phyloP scores from a whole-genome alignment of 176 grass and related monocot species.

The Hsuehochloa calcarea region DNA sequence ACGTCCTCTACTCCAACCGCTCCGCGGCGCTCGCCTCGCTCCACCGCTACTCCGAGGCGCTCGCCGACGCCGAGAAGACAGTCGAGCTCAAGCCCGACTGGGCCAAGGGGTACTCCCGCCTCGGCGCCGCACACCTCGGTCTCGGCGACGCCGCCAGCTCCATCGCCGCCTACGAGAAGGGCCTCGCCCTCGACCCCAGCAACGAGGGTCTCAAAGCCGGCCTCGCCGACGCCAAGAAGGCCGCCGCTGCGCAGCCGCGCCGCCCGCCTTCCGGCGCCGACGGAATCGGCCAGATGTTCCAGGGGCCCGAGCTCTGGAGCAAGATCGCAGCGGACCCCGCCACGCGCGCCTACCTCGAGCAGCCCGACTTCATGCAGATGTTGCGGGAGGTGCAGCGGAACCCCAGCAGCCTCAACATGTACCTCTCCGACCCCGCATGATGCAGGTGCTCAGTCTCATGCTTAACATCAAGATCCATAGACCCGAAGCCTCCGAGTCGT shows the following conservation, averaged over 20 bases:
- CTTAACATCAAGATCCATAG: conserved; percentile 91
- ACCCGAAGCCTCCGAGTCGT: conserved; percentile 32
- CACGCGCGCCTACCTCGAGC: conserved; percentile 73
- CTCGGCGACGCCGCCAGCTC: conserved; percentile 59
- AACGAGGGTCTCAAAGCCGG: conserved; percentile 80
- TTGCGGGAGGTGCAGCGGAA: conserved; percentile 83
- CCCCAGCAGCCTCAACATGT: conserved; percentile 66
- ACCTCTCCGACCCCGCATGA: conserved; percentile 86
- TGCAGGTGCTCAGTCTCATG: conserved; percentile 89
- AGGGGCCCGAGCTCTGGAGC: conserved; percentile 88
- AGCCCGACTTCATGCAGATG: conserved; percentile 90
- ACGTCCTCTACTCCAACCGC: conserved; percentile 96
- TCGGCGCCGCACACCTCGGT: conserved; percentile 84
- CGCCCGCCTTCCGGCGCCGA: conserved; percentile 36
- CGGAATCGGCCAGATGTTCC: conserved; percentile 77
- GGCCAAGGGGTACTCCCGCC: conserved; percentile 95
- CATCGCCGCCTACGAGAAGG: conserved; percentile 73
- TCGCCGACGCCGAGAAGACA: conserved; percentile 79
- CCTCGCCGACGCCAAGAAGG: conserved; percentile 65
- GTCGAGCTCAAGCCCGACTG: conserved; percentile 91
- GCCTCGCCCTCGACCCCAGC: conserved; percentile 68
- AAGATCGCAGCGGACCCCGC: conserved; percentile 77
- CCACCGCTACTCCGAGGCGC: conserved; percentile 77
- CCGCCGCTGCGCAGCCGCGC: conserved; percentile 34
- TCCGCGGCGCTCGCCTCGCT: conserved; percentile 92